Conservation (phyloP, 371 early-diverging fungal species). For the Saksenaea oblongispora region DNA sequence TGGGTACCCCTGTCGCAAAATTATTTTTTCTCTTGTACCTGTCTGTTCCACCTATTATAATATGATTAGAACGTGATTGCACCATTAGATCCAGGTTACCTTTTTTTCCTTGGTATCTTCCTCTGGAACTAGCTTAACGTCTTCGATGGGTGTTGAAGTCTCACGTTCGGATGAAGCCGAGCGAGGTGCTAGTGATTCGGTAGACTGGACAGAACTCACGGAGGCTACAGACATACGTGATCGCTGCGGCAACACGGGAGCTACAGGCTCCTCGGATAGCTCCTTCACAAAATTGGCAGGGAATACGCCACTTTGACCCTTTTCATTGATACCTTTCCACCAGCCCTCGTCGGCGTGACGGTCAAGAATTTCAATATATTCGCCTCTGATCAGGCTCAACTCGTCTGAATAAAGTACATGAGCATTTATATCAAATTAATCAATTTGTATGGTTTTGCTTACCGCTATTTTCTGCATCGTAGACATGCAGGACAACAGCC, state of each 20-base stretch:
- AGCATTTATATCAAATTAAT: neutral
- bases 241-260: slow-evolving; percentile 26
- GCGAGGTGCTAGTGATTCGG: slow-evolving; percentile 8
- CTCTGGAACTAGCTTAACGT: neutral
- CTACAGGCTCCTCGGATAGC: slow-evolving; percentile 41
- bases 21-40: too few relatives aligned
- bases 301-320: slow-evolving; percentile 53
- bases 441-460: slow-evolving; percentile 5
- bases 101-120: neutral
- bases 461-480: slow-evolving; percentile 61
- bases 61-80: too few relatives aligned
- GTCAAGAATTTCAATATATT: slow-evolving; percentile 52
- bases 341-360: slow-evolving; percentile 58
- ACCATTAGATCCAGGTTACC: neutral
- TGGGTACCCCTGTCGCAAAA: too few relatives aligned
- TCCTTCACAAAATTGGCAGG: slow-evolving; percentile 63
- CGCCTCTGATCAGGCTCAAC: slow-evolving; percentile 49
- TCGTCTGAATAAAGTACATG: slow-evolving; percentile 40
- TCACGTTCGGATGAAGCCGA: slow-evolving; percentile 10
- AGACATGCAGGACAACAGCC: slow-evolving; percentile 60
- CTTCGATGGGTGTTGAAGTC: neutral
- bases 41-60: too few relatives aligned
- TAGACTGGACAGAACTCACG: slow-evolving; percentile 19
- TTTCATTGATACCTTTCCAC: slow-evolving; percentile 63
- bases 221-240: slow-evolving; percentile 27